Evolutionary conservation across 352 stramenopile species (phyloP).

Genomic region (Pythium sukuiense): DNA sequence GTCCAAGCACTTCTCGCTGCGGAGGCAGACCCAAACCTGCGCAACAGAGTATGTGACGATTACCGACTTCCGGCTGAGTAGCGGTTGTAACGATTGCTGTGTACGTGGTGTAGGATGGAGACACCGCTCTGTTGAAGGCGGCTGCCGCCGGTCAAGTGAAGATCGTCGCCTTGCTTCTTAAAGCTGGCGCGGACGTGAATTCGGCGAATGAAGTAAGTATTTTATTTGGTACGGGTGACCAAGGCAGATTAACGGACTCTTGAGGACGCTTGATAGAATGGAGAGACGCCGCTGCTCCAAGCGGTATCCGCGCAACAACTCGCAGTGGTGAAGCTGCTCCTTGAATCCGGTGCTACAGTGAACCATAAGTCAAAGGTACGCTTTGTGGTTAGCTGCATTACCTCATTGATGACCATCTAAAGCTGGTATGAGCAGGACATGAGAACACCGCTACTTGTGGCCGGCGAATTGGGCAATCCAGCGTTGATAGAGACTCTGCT

Average conservation of each 20-base stretch:
- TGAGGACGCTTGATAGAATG: neutral
- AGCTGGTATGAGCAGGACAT: neutral
- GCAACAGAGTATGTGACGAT: neutral
- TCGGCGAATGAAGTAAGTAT: neutral
- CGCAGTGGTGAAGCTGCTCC: neutral
- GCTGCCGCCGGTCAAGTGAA: neutral
- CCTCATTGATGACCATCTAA: neutral
- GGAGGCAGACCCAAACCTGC: neutral
- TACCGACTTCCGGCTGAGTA: neutral
- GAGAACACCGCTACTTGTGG: neutral
- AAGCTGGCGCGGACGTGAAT: neutral
- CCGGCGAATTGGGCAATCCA: neutral
- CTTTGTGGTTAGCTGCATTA: neutral
- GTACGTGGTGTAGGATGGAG: neutral
- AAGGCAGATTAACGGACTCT: neutral
- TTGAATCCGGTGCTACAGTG: neutral
- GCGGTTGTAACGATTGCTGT: neutral
- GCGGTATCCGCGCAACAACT: neutral
- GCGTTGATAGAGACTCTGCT: neutral
- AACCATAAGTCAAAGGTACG: neutral
- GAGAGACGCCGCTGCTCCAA: neutral
- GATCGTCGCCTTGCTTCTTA: neutral
- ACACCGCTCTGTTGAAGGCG: neutral
- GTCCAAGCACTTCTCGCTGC: neutral
- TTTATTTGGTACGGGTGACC: no score